Evolutionary conservation across 2,329 filamentous ascomycete species (phyloP), one percentile per base, ranked within the genome.

Genomic region (Capronia coronata): DNA sequence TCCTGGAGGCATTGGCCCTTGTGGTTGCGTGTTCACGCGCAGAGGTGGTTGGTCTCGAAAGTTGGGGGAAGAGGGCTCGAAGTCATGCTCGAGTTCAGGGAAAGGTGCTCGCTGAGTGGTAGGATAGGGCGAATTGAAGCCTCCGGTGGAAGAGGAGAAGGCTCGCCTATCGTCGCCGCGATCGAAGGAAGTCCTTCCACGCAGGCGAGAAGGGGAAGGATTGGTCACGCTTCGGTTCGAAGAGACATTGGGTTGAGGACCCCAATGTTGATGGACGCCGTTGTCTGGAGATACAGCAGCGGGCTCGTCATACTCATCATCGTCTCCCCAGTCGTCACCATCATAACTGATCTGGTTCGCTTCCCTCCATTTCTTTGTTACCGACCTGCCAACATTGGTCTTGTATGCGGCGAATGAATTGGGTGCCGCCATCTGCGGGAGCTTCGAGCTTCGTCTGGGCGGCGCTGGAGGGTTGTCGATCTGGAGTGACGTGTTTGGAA

Each of bases 331-430:
- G 63, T 95, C 91, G 62, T 94, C 89, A 56, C 90, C 91, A 62
- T 91, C 90, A 64, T 97, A 97, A 64, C 81, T 86, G 61, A 86
- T 83, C 51, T 81, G 76, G 67, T 90, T 91, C 29, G 91, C 91
- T 62, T 94, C 85, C 30, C 91, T 84, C 91, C 91, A 97, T 78
- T 94, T 94, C 69, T 84, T 86, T 48, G 90, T 96, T 71, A 94
- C 94, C 48, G 82, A 79, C 54, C 91, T 83, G 69, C 87, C 91
- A 42, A 96, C 83, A 66, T 95, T 94, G 44, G 88, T 80, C 65
- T 86, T 85, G 70, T 90, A 95, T 21, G 76, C 78, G 22, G 77
- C 67, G 21, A 51, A 56, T 13, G 51, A 49, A 37, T 46, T 42
- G n/a, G 51, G 51, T 10, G 48, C 46, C 23, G 54, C 51, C 54